Evolutionary conservation across 2,329 filamentous ascomycete species (phyloP).

Genomic region (Daldinia eschscholtzii): DNA sequence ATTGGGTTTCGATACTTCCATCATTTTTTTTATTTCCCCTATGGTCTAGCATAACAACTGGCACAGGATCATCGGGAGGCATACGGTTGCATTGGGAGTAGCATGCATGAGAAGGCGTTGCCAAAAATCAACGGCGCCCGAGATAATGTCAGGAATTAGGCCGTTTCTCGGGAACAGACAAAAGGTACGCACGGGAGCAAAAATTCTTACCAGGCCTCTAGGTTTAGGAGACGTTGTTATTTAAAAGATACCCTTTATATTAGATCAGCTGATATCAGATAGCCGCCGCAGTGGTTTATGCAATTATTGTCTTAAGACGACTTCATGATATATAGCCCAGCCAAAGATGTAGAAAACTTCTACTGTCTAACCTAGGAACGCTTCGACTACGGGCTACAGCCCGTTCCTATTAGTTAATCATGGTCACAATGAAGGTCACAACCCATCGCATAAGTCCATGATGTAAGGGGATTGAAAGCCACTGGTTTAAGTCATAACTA

Average conservation of each 20-base stretch:
- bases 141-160: conserved; percentile 13
- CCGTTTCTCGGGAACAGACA: neutral
- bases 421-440: neutral
- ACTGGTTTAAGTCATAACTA: conserved; percentile 6
- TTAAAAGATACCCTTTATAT: conserved; percentile 45
- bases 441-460: conserved; percentile 6
- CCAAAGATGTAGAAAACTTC: too few relatives aligned
- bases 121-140: conserved; percentile 11
- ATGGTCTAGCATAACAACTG: conserved; percentile 18
- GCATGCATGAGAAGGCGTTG: conserved; percentile 31
- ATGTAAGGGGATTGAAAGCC: neutral
- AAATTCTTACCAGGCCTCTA: neutral
- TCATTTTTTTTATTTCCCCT: conserved; percentile 5
- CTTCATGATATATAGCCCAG: neutral
- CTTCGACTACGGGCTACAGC: too few relatives aligned
- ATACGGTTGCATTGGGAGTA: conserved; percentile 35
- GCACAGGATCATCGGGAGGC: conserved; percentile 28
- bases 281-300: conserved; percentile 3
- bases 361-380: too few relatives aligned
- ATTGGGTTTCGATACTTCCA: conserved; percentile 4
- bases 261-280: conserved; percentile 10
- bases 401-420: neutral
- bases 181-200: conserved; percentile 15
- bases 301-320: neutral
- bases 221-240: conserved; percentile 27